Evolutionary conservation across 208 protist species (phyloP), one percentile per base, ranked within the genome.

Genomic region (Wallacemonas sp.): DNA sequence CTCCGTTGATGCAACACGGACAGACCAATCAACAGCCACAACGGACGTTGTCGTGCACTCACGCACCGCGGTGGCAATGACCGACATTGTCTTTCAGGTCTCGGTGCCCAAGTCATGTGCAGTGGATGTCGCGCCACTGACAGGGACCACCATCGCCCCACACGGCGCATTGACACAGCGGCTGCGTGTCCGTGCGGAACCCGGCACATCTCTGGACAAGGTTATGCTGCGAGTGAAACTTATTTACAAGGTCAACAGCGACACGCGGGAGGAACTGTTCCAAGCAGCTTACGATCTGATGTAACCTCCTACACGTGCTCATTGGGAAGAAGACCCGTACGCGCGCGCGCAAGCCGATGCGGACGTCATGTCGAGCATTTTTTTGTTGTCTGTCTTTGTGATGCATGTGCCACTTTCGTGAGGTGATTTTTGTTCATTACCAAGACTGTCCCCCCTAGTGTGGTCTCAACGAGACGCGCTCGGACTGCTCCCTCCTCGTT

Each of bases 161-260:
- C 63, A 67, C 39, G 71, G 76, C 2, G 41, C 58, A 5, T 61
- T 88, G 24, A 63, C 69, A 8, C 85, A 92, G 45, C 64, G 76
- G 6, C 30, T 89, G 26, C 66, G 63, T 15, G 77, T 96, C 32
- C 73, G 89, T 60, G 88, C 73, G 29, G 46, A 67, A 5, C 67
- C 76, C n/a, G 75, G 76, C 48, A 58, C 57, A 29, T 73, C 78
- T 21, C 76, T 76, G 15, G 64, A 60, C 48, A 66, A 78, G 27
- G 53, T 92, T 24, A 84, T 83, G 61, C 57, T 94, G n/a, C 79
- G 79, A 2, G 64, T 96, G 6, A 87, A 85, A 61, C 17, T 96
- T 10, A 59, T 79, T 30, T 96, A 96, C 72, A 71, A 62, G 0
- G 71, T 90, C 1, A 32, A 50, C 33, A 78, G 75, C 1, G 66